Evolutionary conservation across 805 yeast species (phyloP), one percentile per base, ranked within the genome.

Genomic region (Myxozyma neglecta): DNA sequence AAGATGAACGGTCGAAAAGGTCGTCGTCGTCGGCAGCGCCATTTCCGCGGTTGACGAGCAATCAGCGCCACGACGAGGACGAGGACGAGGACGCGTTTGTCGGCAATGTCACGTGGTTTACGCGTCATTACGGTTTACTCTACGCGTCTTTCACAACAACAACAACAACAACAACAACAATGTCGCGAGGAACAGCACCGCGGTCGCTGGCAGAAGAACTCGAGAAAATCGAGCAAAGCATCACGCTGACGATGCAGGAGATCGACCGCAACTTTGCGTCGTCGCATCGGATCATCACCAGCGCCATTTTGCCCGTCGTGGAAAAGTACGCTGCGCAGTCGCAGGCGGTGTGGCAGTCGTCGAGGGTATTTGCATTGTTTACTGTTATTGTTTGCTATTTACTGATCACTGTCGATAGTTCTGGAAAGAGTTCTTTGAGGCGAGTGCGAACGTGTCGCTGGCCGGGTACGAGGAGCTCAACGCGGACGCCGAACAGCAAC

Each of bases 401-500:
- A 24, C 36, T 40, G 18, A 55, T 48, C 6, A 20, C 45, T 7
- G 9, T 24, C 45, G 20, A 13, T 45, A 82, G 59, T 89, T 89
- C 74, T 86, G 96, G 87, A 89, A 89, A 70, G 81, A 81, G 37
- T 87, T 90, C 74, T 83, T 90, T 68, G 96, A 90, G 70, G 82
- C 85, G 51, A 82, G 89, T 35, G 91, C 90, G 1, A 82, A 84
- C 69, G 88, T 87, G 29, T 83, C 85, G 64, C 73, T 87, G 40
- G 73, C 81, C 39, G 81, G 84, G 35, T 80, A 80, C 64, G 85
- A 82, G 65, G 85, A 74, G 32, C 59, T 57, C 8, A 55, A 50
- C 49, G 29, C 54, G 1, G 64, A 59, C 46, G 64, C 49, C 6
- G 43, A 34, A 1, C 58, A 24, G 13, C 48, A 37, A 32, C n/a